Percentiles rank a stretch among this genome's conserved stretches.
Evolutionary conservation across 805 yeast species (phyloP).

Genomic region (Sungouiella blattae): DNA sequence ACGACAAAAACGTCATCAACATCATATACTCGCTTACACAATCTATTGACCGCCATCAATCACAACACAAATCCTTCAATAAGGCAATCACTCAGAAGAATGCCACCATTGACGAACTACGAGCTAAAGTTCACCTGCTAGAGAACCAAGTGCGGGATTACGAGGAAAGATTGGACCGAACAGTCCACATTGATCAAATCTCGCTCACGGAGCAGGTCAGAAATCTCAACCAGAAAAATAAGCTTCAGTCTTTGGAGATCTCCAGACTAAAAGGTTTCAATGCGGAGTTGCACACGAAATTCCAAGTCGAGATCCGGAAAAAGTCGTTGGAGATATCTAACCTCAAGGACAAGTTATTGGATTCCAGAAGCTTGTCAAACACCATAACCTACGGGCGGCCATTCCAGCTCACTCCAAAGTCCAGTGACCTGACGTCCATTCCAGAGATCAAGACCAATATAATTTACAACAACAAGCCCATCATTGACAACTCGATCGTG

Average conservation of each 20-base stretch:
- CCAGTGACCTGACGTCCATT: neutral
- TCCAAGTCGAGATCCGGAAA: slow-evolving; percentile 33
- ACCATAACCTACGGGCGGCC: slow-evolving; percentile 27
- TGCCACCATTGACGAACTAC: slow-evolving; percentile 22
- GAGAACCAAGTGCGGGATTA: slow-evolving; percentile 17
- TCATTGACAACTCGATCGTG: slow-evolving; percentile 17
- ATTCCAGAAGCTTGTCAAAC: slow-evolving; percentile 28
- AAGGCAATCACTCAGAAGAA: slow-evolving; percentile 27
- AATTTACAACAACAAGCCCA: slow-evolving; percentile 32
- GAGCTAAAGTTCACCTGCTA: slow-evolving; percentile 18
- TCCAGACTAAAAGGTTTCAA: slow-evolving; percentile 25
- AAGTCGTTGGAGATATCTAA: slow-evolving; percentile 29
- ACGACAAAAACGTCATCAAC: slow-evolving; percentile 37
- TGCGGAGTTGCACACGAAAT: slow-evolving; percentile 28
- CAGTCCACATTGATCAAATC: slow-evolving; percentile 17
- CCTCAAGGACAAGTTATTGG: slow-evolving; percentile 33
- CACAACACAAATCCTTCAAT: slow-evolving; percentile 29
- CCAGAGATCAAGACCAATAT: slow-evolving; percentile 19
- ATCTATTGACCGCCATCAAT: slow-evolving; percentile 30
- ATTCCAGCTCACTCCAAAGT: slow-evolving; percentile 3
- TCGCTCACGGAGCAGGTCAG: slow-evolving; percentile 12
- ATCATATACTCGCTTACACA: slow-evolving; percentile 32
- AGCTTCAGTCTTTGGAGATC: slow-evolving; percentile 28
- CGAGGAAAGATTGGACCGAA: slow-evolving; percentile 17
- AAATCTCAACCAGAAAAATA: slow-evolving; percentile 15